Conservation (phyloP, 2,329 filamentous ascomycete genomes). For the Cladosporium sp. region DNA sequence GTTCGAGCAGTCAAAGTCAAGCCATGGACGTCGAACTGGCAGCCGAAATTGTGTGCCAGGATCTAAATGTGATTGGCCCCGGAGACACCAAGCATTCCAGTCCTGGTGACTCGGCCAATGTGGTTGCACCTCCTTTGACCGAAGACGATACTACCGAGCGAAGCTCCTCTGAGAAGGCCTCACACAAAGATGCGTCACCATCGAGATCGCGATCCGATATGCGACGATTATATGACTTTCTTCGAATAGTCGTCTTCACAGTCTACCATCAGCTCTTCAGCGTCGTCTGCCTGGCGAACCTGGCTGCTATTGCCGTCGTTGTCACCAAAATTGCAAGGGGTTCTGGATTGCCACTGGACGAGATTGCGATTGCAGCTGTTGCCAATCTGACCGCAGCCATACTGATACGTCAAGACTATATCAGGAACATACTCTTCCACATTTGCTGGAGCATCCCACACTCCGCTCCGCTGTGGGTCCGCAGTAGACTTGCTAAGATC, state of each 20-base stretch:
- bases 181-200: no score
- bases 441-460: constrained; percentile 18
- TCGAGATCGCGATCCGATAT: no score
- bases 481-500: constrained; percentile 26
- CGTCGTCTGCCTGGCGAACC: background rate
- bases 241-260: background rate
- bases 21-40: no score
- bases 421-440: constrained; percentile 16
- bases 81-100: no score
- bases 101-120: no score
- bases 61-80: no score
- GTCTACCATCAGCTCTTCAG: background rate
- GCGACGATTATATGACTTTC: background rate
- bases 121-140: no score
- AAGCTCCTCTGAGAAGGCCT: no score
- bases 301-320: background rate
- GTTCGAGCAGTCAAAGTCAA: no score
- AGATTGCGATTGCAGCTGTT: background rate
- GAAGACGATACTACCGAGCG: no score
- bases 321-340: background rate
- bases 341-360: background rate
- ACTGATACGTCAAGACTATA: background rate
- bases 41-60: no score
- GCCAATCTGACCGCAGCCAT: background rate
- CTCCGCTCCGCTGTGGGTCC: constrained; percentile 26